Base-by-base conservation (phyloP, 768 basidiomycete genomes). In the Trametes maxima region DNA sequence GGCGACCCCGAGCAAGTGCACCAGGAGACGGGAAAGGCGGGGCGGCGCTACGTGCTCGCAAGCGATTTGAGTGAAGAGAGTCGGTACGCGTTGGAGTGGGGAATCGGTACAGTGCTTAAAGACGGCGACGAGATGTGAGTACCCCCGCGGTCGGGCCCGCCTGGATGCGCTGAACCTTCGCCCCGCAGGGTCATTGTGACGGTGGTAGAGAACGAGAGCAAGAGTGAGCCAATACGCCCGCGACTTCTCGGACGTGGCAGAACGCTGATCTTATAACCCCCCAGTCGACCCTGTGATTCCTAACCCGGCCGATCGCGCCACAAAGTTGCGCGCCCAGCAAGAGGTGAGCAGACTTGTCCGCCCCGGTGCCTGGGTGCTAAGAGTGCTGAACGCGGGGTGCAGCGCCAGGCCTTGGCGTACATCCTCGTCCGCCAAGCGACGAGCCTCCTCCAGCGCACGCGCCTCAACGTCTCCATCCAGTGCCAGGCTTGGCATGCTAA, bases 401-500 rank as follows among this genome's bases (percentile, higher is more conserved):
- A 95, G 91, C 92, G 95, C 45, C 94, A 95, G 83, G 90, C 86
- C 1, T 77, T 93, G 19, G 89, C 94, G 0, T 92, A 94, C 64
- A 89, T 95, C 58, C 88, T 98, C 37, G 83, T 89, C 53, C 88
- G 95, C 33, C 95, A 97, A 75, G 93, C 88, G 3, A 95, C 91
- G 0, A 83, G 89, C 13, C 81, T 98, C 16, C 80, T 99, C 39
- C 94, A 97, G 74, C 88, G 97, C 22, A 99, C 97, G 0, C 84
- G 82, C 59, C 78, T 98, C 57, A 87, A 98, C 63, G 91, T 97
- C 28, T 87, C 85, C 0, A 85, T 98, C 40, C 80, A 86, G 3
- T 98, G 96, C 73, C 95, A 98, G 75, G 95, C 95, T 28, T 91
- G 95, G 85, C 95, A 98, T 66, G 94, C 95, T n/a, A 97, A 96